These are phyloP conservation scores for Candida anutae DNA, from an alignment of 1,139 yeast genomes.

Conservation along the genomic window DNA sequence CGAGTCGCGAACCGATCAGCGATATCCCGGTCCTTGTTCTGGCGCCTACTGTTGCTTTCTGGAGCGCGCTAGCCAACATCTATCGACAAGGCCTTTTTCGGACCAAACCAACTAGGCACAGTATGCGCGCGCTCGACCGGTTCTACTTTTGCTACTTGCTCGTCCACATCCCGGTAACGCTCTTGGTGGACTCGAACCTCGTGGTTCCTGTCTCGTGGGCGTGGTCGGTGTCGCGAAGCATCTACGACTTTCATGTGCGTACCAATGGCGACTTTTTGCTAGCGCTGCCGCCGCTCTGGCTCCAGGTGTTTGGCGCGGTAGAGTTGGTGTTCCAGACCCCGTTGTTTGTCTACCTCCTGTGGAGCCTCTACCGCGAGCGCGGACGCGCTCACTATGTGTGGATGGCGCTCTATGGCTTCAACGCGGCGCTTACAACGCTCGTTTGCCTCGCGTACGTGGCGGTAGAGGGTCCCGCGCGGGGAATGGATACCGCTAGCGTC, in stretches of 20 bases:
- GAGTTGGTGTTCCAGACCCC: constrained; percentile 78
- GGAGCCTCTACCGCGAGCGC: constrained; percentile 8
- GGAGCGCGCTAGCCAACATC: too few relatives aligned
- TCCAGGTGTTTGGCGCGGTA: constrained; percentile 57
- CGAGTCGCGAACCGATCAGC: too few relatives aligned
- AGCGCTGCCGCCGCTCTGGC: constrained; percentile 53
- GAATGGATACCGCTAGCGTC: constrained; percentile 28
- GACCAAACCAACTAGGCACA: too few relatives aligned
- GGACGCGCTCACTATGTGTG: constrained; percentile 35
- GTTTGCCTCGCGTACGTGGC: constrained; percentile 50
- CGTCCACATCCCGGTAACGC: constrained; percentile 67
- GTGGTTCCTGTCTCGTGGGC: constrained; percentile 52
- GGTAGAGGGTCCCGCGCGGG: constrained; percentile 21
- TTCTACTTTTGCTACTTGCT: constrained; percentile 26
- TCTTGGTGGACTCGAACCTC: constrained; percentile 66
- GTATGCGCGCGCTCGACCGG: too few relatives aligned
- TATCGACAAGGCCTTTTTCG: too few relatives aligned
- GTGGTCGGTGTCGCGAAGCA: constrained; percentile 35
- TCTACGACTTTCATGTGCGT: constrained; percentile 52
- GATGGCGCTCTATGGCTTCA: constrained; percentile 63
- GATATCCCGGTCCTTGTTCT: too few relatives aligned
- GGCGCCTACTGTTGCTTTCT: too few relatives aligned
- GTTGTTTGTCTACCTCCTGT: constrained; percentile 46
- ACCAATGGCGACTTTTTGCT: constrained; percentile 67
- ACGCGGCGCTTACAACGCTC: constrained; percentile 66